A percentile compares a stretch with the other conserved stretches of the same genome.
Evolutionary conservation across 2,329 filamentous ascomycete genomes (phyloP).

Genomic region (Aspergillus persii): DNA sequence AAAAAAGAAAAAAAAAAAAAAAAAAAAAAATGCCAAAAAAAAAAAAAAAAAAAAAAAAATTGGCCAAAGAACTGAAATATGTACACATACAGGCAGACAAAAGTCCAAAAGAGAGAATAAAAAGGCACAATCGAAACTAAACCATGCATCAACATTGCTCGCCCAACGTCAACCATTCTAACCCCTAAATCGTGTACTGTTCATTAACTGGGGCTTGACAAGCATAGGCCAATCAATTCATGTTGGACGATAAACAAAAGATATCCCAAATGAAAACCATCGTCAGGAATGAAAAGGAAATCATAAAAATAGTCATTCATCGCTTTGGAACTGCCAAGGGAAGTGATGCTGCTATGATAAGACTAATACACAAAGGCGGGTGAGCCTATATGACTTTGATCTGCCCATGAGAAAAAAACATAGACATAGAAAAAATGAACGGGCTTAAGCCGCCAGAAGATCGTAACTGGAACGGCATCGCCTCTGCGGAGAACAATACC

Average conservation of each 20-base stretch:
- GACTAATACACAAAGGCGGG: conserved; percentile 29
- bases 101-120: neutral
- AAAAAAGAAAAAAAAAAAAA: neutral
- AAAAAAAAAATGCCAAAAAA: neutral
- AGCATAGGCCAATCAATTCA: neutral
- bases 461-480: conserved; percentile 27
- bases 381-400: conserved; percentile 19
- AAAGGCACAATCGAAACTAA: neutral
- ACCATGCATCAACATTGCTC: neutral
- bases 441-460: conserved; percentile 21
- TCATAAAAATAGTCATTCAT: conserved; percentile 21
- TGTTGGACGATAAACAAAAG: neutral
- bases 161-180: neutral
- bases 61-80: neutral
- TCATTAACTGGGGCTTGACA: neutral
- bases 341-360: conserved; percentile 23
- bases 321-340: conserved; percentile 18
- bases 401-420: conserved; percentile 22
- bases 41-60: too few species aligned
- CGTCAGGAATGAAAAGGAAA: neutral
- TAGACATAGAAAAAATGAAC: conserved; percentile 20
- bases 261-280: neutral
- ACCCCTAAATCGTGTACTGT: neutral
- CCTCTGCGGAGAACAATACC: conserved; percentile 13
- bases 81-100: neutral